Evolutionary conservation across 2,329 filamentous ascomycete species (phyloP), one percentile per base, ranked within the genome.

Genomic region (Exophiala sideris): DNA sequence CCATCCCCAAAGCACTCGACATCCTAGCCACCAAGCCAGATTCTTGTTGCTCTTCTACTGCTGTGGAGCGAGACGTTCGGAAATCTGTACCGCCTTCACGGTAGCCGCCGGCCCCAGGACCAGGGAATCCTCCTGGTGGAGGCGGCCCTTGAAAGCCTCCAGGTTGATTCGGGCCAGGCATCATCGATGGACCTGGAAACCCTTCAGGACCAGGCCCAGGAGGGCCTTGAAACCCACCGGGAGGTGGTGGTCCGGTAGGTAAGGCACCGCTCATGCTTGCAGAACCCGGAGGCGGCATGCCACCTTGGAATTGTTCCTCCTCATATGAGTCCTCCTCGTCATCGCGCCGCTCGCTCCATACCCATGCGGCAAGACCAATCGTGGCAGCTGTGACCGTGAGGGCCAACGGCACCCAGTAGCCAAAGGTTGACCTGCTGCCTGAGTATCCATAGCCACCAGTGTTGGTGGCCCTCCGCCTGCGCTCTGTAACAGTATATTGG

Each of bases 401-500:
- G 61, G 85, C 86, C 52, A 97, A 80, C 59, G 92, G 92, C 56
- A 96, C 83, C 89, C 91, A 96, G 74, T 95, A 92, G 67, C 86
- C 74, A 60, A 76, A 64, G 34, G 71, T 66, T 14, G 74, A 73
- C 33, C 72, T 69, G 50, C 66, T 64, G 18, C 73, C 70, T 8
- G 70, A 69, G 41, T 71, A 65, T 66, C 72, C 72, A 65, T 75
- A 75, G 45, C 71, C 71, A 51, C 56, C 50, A 21, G 48, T 45
- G 36, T 45, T 56, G 3, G 55, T 48, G 8, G 58, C 58, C 34
- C 57, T 53, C n/a, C 58, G 53, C 44, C 58, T 58, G 46, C 60
- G 60, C 51, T 64, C 60, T 10, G 53, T 60, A 24, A 62, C 60
- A 21, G 50, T 62, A 33, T 62, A 62, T 36, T 59, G 55, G 55